phyloP scores from a whole-genome alignment of 2,329 filamentous ascomycete genomes.

The Colletotrichum sp. region DNA sequence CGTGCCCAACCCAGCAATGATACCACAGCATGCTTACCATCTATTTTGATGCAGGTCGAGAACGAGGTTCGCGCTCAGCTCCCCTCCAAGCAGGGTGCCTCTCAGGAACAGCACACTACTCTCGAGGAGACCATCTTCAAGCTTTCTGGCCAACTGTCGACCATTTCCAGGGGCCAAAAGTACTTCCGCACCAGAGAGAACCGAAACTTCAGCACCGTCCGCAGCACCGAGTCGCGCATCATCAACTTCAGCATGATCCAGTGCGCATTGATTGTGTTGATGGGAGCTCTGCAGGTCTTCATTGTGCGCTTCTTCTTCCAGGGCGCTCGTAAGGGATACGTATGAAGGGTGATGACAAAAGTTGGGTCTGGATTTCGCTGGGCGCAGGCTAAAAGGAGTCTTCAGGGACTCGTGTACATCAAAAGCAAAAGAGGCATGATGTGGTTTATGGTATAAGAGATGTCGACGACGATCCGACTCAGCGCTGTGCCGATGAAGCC shows the following conservation, averaged over 20 bases:
- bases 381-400: constrained; percentile 9
- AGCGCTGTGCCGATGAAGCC: not conserved
- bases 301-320: constrained; percentile 98
- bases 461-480: constrained; percentile 12
- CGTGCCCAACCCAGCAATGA: constrained; percentile 3
- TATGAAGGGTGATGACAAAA: constrained; percentile 47
- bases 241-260: constrained; percentile 98
- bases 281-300: constrained; percentile 97
- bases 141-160: constrained; percentile 89
- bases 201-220: constrained; percentile 96
- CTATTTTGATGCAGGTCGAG: constrained; percentile 69
- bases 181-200: constrained; percentile 99
- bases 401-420: constrained; percentile 18
- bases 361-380: constrained; percentile 7
- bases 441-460: constrained; percentile 16
- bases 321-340: constrained; percentile 73
- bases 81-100: constrained; percentile 86
- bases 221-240: constrained; percentile 93
- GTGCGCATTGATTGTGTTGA: constrained; percentile 86
- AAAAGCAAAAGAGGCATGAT: constrained; percentile 19
- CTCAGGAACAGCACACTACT: constrained; percentile 84
- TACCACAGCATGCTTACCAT: constrained; percentile 13
- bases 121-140: constrained; percentile 97
- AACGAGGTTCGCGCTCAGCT: constrained; percentile 84
- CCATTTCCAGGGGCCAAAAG: constrained; percentile 96